These are phyloP conservation scores for Pelagophyceae sp. DNA, from an alignment of 352 stramenopile genomes.

Conservation along the genomic window DNA sequence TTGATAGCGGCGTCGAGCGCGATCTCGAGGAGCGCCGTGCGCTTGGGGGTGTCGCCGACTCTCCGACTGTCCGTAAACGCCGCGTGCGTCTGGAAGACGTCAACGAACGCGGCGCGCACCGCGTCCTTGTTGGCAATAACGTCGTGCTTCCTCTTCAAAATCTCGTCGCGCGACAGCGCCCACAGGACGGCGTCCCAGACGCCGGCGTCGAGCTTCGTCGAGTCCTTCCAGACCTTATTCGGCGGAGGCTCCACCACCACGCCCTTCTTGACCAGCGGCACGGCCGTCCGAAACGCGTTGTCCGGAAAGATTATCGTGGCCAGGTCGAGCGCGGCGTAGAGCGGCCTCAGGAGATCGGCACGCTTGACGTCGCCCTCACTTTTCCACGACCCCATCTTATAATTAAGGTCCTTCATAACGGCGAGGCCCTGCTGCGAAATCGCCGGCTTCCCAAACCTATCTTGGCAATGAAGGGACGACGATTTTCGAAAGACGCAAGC, in stretches of 20 bases:
- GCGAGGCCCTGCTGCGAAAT: constrained; percentile 13
- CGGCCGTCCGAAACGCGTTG: neutral
- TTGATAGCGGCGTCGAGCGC: neutral
- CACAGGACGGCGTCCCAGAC: neutral
- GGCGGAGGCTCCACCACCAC: neutral
- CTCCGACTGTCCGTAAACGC: neutral
- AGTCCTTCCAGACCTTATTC: neutral
- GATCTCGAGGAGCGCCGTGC: neutral
- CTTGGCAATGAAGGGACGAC: too few species aligned
- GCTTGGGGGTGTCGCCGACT: neutral
- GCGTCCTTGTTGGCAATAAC: neutral
- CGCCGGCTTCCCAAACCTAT: neutral
- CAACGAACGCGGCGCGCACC: neutral
- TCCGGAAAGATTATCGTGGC: neutral
- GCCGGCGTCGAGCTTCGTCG: neutral
- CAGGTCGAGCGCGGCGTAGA: neutral
- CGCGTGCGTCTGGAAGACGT: neutral
- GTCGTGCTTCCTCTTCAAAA: neutral
- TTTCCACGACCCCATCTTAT: neutral
- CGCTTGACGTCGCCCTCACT: neutral
- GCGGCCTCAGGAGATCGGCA: neutral
- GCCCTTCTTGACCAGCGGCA: neutral
- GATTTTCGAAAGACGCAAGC: too few species aligned
- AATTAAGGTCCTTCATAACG: neutral
- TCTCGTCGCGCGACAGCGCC: neutral